These are phyloP conservation scores for Xylariaceae sp. DNA, from an alignment of 2,329 filamentous ascomycete species.

Conservation along the genomic window DNA sequence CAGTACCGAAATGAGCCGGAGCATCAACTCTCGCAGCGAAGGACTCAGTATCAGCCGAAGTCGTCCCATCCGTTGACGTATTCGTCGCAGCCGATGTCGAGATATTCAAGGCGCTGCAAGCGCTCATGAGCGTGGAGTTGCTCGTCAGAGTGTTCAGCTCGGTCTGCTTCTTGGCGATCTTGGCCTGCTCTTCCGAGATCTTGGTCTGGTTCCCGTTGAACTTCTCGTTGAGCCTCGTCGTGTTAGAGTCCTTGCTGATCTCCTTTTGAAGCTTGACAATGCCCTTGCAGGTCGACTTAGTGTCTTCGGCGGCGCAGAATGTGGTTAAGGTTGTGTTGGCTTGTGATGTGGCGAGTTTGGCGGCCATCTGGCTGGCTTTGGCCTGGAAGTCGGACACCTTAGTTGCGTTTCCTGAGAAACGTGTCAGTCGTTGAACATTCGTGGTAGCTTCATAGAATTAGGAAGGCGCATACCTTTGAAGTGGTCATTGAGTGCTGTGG, in stretches of 20 bases:
- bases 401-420: slow-evolving; percentile 26
- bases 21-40: neutral
- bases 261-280: slow-evolving; percentile 29
- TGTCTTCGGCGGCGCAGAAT: slow-evolving; percentile 15
- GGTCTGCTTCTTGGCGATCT: slow-evolving; percentile 29
- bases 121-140: slow-evolving; percentile 35
- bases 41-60: neutral
- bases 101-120: slow-evolving; percentile 23
- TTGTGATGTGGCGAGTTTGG: slow-evolving; percentile 29
- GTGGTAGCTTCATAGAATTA: neutral
- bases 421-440: neutral
- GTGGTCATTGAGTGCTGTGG: slow-evolving; percentile 30
- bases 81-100: neutral
- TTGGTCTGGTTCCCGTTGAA: slow-evolving; percentile 37
- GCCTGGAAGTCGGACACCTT: slow-evolving; percentile 33
- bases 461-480: slow-evolving; percentile 24
- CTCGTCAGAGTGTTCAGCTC: slow-evolving; percentile 30
- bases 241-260: slow-evolving; percentile 33
- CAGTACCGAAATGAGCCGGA: neutral
- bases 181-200: slow-evolving; percentile 33
- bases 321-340: slow-evolving; percentile 33
- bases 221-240: slow-evolving; percentile 30
- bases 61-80: neutral
- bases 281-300: slow-evolving; percentile 28
- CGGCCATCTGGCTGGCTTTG: slow-evolving; percentile 25